Evolutionary conservation across 192 early-diverging fungal species (phyloP), one percentile per base, ranked within the genome.

Genomic region (Geosiphon pyriformis): DNA sequence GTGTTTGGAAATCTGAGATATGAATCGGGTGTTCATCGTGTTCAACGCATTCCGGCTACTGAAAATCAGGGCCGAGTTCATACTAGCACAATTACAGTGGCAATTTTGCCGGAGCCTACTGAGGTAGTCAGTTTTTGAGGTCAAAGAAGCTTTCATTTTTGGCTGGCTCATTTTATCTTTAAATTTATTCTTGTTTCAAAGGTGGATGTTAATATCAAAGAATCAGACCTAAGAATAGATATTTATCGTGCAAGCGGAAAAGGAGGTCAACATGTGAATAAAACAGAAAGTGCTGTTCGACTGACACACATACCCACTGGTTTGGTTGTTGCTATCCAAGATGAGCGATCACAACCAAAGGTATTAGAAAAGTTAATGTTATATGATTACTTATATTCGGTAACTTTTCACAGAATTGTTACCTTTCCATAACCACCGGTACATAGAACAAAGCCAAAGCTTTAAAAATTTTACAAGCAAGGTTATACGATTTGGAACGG

Each of bases 191-290:
- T 57, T 57, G 1, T 57, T 7, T 47, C 42, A 12, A 57, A 77
- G 76, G 74, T 90, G 3, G 79, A 90, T 32, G 80, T 90, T 15
- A 81, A 85, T 51, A 80, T 92, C 25, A 77, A 77, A 2, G 87
- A 89, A 20, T 69, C 73, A 0, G 89, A 90, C 55, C 71, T 92
- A 4, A 77, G 85, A 1, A 80, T 91, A 27, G 91, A 92, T 59
- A 80, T 84, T 30, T 90, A 84, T 65, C 77, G 91, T 4, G 85
- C 91, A 26, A 87, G 85, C 15, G 91, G 91, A 12, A 83, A 86
- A n/a, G 91, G 91, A n/a, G 91, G 91, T 17, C 91, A 92, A 82
- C 94, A 96, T 70, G 94, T 97, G 6, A 98, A 96, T 59, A 97
- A 89, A 2, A 96, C 96, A 0, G 94, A 97, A 59, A 90, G 87